Percentiles rank a stretch among this genome's conserved stretches.
Evolutionary conservation across 805 yeast species (phyloP).

Genomic region (Hanseniaspora jakobsenii): DNA sequence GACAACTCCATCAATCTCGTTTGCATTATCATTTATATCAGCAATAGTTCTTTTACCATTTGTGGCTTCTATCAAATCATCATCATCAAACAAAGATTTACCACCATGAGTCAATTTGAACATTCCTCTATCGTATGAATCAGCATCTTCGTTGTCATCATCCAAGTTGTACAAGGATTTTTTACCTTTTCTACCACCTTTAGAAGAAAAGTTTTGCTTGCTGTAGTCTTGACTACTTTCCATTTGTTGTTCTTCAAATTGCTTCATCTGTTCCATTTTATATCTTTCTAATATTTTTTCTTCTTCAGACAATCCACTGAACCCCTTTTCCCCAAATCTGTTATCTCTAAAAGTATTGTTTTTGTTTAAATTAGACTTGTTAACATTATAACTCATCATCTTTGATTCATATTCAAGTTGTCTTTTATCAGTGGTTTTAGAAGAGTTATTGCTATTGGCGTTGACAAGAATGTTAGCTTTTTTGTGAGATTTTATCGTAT

Average conservation of each 20-base stretch:
- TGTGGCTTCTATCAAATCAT: slow-evolving; percentile 33
- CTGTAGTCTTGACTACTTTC: slow-evolving; percentile 30
- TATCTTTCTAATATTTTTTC: slow-evolving; percentile 93
- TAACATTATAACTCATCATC: slow-evolving; percentile 14
- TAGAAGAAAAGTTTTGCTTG: no score
- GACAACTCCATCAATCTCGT: slow-evolving; percentile 33
- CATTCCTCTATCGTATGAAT: slow-evolving; percentile 32
- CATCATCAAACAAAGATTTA: slow-evolving; percentile 48
- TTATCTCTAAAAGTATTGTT: slow-evolving; percentile 73
- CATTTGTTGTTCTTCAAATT: slow-evolving; percentile 55
- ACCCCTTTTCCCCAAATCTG: slow-evolving; percentile 81
- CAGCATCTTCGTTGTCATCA: slow-evolving; percentile 46
- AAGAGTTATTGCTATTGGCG: slow-evolving; percentile 58
- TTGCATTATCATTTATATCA: slow-evolving; percentile 31
- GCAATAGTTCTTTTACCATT: slow-evolving; percentile 28
- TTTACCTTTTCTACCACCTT: slow-evolving; percentile 24
- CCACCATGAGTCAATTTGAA: slow-evolving; percentile 68
- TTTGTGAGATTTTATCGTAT: slow-evolving; percentile 56
- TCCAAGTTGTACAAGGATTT: slow-evolving; percentile 61
- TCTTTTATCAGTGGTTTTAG: slow-evolving; percentile 55
- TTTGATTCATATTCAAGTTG: slow-evolving; percentile 51
- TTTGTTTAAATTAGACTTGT: slow-evolving; percentile 48
- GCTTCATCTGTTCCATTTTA: slow-evolving; percentile 31
- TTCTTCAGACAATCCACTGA: slow-evolving; percentile 54
- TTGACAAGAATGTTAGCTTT: slow-evolving; percentile 49